phyloP scores from a whole-genome alignment of 179 eudicot genomes.

The Gypsophila paniculata region DNA sequence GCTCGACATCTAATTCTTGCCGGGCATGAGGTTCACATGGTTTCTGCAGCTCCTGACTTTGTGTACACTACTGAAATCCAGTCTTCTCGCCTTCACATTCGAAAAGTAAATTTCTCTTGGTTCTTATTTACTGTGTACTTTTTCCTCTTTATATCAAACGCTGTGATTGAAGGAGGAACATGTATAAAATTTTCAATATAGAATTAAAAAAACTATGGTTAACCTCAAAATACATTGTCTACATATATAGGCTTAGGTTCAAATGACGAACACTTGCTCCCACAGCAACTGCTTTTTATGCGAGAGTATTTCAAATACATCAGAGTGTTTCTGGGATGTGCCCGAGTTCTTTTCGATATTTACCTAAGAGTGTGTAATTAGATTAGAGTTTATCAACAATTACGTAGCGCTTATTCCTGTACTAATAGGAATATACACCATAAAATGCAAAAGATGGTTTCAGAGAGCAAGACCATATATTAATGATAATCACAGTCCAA shows the following conservation, averaged over 20 bases:
- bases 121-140: conserved; percentile 1
- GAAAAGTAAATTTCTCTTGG: conserved; percentile 54
- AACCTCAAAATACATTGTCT: too few species aligned
- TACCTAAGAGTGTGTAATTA: neutral
- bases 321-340: too few species aligned
- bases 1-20: conserved; percentile 80
- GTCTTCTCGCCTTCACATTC: conserved; percentile 83
- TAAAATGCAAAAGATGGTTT: neutral
- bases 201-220: too few species aligned
- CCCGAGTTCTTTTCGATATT: too few species aligned
- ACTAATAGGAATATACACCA: neutral
- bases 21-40: conserved; percentile 96
- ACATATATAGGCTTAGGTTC: too few species aligned
- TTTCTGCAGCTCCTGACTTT: conserved; percentile 95
- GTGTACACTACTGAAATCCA: conserved; percentile 88
- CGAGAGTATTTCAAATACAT: too few species aligned
- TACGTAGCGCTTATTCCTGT: neutral
- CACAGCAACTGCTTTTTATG: too few species aligned
- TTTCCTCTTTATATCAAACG: neutral
- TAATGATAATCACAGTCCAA: neutral
- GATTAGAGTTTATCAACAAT: neutral
- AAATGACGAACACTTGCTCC: too few species aligned
- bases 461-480: neutral
- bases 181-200: too few species aligned
- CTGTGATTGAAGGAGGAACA: too few species aligned